Conservation (phyloP, 305 asterid species). For the Ilex paraguariensis region DNA sequence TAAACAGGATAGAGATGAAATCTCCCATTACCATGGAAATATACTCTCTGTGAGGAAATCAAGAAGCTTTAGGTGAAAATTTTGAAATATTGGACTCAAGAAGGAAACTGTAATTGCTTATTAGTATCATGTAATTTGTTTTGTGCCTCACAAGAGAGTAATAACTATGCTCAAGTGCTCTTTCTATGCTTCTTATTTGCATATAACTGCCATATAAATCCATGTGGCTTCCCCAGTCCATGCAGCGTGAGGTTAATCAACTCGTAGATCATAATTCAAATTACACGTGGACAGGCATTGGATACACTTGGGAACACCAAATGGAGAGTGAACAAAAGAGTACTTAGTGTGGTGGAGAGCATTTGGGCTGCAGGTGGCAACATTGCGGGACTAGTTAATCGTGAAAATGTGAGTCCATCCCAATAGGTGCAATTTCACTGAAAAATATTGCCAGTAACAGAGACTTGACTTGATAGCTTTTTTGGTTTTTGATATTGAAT, state of each 20-base stretch:
- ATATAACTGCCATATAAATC: not conserved
- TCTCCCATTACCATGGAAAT: too few relatives aligned
- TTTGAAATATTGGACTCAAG: too few relatives aligned
- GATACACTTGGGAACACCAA: constrained; percentile 86
- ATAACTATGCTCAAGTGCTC: not conserved
- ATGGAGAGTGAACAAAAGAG: constrained; percentile 84
- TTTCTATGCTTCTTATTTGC: not conserved
- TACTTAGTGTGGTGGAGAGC: constrained; percentile 72
- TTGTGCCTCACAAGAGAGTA: not conserved
- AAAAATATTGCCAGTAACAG: too few relatives aligned
- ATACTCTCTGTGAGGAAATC: too few relatives aligned
- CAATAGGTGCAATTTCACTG: not conserved
- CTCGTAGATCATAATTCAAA: not conserved
- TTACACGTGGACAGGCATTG: constrained; percentile 56
- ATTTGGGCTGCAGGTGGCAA: constrained; percentile 92
- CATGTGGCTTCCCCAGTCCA: not conserved
- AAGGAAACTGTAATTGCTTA: too few relatives aligned
- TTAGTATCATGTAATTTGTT: too few relatives aligned
- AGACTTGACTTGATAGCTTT: too few relatives aligned
- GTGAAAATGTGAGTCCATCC: constrained; percentile 64
- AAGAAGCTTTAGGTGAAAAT: too few relatives aligned
- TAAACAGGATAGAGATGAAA: too few relatives aligned
- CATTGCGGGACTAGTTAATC: constrained; percentile 78
- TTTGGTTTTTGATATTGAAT: too few relatives aligned
- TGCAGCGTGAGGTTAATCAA: not conserved